Conservation (phyloP, 768 basidiomycete species). For the Boletus pseudo-olivaceus region DNA sequence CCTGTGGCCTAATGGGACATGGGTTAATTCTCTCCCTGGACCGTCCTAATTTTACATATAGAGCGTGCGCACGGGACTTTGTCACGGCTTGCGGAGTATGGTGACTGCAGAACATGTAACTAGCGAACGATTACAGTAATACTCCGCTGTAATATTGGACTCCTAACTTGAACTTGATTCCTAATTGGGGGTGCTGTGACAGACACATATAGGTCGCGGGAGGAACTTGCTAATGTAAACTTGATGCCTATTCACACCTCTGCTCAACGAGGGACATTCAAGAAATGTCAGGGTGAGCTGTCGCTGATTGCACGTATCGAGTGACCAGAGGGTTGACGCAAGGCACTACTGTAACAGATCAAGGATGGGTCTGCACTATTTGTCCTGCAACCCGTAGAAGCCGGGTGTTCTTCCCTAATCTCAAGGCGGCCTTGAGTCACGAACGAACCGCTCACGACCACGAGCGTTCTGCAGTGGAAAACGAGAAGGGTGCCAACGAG, state of each 20-base stretch:
- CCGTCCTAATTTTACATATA: conserved; percentile 37
- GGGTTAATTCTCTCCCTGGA: conserved; percentile 72
- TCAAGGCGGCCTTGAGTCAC: conserved; percentile 32
- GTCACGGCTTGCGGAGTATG: not conserved
- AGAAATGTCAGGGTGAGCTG: conserved; percentile 23
- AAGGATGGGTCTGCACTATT: conserved; percentile 33
- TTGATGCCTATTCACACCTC: conserved; percentile 23
- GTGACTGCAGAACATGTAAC: not conserved
- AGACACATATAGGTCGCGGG: conserved; percentile 14
- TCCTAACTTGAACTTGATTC: not conserved
- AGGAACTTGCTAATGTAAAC: conserved; percentile 9
- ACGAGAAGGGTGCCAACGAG: not conserved
- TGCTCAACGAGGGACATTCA: conserved; percentile 15
- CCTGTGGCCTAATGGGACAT: conserved; percentile 77
- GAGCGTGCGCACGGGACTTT: not conserved
- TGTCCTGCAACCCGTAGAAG: conserved; percentile 25
- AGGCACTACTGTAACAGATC: conserved; percentile 22
- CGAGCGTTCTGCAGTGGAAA: conserved; percentile 5
- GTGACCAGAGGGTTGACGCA: not conserved
- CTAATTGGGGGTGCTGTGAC: conserved; percentile 16
- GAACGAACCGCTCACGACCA: conserved; percentile 25
- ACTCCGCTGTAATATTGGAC: not conserved
- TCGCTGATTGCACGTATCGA: not conserved
- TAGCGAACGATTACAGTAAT: not conserved
- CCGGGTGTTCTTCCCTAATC: conserved; percentile 21